A percentile compares a stretch with the other conserved stretches of the same genome.
Conservation (phyloP, 352 stramenopile species). For the Pythium rhizo-oryzae region DNA sequence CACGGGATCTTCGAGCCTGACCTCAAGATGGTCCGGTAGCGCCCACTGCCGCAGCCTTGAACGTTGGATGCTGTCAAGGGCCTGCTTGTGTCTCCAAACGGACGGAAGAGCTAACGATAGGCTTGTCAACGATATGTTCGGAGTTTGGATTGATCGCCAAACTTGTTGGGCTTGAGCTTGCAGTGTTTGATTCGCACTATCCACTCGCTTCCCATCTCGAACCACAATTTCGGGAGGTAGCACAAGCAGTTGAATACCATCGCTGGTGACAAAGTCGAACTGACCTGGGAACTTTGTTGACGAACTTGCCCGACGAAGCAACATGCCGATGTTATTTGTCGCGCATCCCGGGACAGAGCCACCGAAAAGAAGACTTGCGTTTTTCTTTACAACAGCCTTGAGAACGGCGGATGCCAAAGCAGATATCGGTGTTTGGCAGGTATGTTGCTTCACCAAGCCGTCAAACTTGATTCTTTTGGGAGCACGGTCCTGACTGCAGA, state of each 20-base stretch:
- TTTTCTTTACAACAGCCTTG: slow-evolving; percentile 24
- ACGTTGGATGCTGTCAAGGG: background rate
- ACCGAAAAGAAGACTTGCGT: slow-evolving; percentile 9
- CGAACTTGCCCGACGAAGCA: slow-evolving; percentile 7
- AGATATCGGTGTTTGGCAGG: background rate
- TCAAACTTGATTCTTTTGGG: slow-evolving; percentile 16
- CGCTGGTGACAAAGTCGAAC: background rate
- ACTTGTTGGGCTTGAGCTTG: background rate
- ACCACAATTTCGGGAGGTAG: slow-evolving; percentile 9
- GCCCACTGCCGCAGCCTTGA: background rate
- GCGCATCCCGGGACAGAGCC: background rate
- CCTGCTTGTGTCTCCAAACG: slow-evolving; percentile 15
- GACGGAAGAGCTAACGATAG: slow-evolving; percentile 18
- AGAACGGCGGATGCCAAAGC: slow-evolving; percentile 2
- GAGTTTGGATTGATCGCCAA: background rate
- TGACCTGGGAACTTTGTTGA: background rate
- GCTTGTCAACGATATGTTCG: slow-evolving; percentile 19
- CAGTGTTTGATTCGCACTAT: background rate
- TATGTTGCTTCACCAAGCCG: background rate
- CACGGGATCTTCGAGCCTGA: background rate
- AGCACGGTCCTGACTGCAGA: background rate
- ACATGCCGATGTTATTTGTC: slow-evolving; percentile 5
- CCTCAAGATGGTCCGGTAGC: background rate
- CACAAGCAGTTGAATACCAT: slow-evolving; percentile 4
- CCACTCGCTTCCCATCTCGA: background rate